Evolutionary conservation across 139 green algal genomes (phyloP).

Genomic region (Axilococcus clingmanii): DNA sequence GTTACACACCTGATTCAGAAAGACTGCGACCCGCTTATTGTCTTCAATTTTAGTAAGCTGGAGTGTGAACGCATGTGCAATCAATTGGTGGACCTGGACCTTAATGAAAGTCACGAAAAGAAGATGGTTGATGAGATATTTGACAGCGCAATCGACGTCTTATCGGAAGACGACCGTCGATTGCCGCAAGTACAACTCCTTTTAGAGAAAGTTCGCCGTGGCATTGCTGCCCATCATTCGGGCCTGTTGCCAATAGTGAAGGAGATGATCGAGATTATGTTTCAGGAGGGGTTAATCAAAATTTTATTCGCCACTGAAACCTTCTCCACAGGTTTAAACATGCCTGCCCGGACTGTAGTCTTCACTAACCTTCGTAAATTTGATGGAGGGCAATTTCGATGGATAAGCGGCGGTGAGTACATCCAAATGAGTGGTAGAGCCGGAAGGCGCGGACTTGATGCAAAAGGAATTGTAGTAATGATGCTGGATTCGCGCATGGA

Average conservation of each 20-base stretch:
- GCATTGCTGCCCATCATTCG: conserved; percentile 66
- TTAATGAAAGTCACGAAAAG: conserved; percentile 37
- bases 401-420: conserved; percentile 62
- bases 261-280: conserved; percentile 75
- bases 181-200: conserved; percentile 42
- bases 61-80: conserved; percentile 53
- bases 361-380: conserved; percentile 71
- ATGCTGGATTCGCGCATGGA: conserved; percentile 81
- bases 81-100: conserved; percentile 22
- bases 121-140: conserved; percentile 54
- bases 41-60: conserved; percentile 73
- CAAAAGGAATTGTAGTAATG: conserved; percentile 70
- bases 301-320: conserved; percentile 79
- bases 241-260: conserved; percentile 72
- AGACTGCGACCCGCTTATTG: conserved; percentile 76
- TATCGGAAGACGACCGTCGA: conserved; percentile 51
- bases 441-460: conserved; percentile 62
- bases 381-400: conserved; percentile 58
- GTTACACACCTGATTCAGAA: conserved; percentile 78
- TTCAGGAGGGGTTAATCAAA: conserved; percentile 68
- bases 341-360: conserved; percentile 71
- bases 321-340: conserved; percentile 79
- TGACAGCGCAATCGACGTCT: conserved; percentile 46
- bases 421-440: conserved; percentile 82
- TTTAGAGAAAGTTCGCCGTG: conserved; percentile 48